These are phyloP conservation scores for Nothophytophthora sp. DNA, from an alignment of 352 stramenopile genomes.

Conservation along the genomic window DNA sequence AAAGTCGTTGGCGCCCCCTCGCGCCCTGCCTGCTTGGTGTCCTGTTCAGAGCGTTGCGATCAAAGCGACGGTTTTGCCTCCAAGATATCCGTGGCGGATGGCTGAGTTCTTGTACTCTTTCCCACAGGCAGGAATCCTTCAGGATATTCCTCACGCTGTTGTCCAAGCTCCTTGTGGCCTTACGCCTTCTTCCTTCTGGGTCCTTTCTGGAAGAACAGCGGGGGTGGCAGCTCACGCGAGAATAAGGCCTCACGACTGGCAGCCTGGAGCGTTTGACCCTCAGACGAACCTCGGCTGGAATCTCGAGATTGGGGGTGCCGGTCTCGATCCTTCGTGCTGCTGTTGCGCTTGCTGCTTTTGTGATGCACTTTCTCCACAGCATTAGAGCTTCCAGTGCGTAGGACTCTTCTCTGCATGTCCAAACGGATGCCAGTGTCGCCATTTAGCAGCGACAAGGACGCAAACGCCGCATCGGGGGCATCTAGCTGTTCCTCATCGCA, in stretches of 20 bases:
- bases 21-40: neutral
- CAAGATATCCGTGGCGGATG: too few relatives aligned
- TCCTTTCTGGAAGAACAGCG: constrained; percentile 50
- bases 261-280: neutral
- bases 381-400: neutral
- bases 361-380: constrained; percentile 1
- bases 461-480: neutral
- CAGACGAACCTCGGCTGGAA: neutral
- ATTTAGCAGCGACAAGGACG: neutral
- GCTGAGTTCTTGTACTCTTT: neutral
- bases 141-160: neutral
- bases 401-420: neutral
- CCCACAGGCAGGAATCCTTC: neutral
- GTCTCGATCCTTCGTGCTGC: neutral
- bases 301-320: neutral
- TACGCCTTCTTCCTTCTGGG: constrained; percentile 9
- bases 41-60: neutral
- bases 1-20: constrained; percentile 11
- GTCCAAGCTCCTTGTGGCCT: neutral
- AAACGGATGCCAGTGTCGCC: neutral
- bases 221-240: constrained; percentile 30
- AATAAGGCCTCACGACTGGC: constrained; percentile 17
- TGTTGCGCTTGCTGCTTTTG: constrained; percentile 4
- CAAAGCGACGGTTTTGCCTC: too few relatives aligned
- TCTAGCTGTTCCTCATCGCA: constrained; percentile 26